phyloP scores from a whole-genome alignment of 2,329 filamentous ascomycete genomes.

The Alternaria gansuensis region DNA sequence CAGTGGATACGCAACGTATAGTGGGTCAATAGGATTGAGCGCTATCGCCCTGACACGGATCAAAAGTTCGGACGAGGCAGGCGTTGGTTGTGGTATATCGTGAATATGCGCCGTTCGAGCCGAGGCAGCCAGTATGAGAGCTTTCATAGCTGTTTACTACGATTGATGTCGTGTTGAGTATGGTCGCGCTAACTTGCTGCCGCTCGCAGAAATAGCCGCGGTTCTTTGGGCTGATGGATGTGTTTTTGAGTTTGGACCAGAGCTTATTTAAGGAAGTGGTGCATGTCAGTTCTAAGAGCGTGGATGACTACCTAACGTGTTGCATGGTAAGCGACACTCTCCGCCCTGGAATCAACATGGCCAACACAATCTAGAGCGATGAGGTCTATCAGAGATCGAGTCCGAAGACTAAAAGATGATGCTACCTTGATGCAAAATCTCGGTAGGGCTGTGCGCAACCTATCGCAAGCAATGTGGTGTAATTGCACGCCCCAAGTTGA shows the following conservation, averaged over 20 bases:
- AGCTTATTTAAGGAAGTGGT: neutral
- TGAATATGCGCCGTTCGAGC: constrained; percentile 22
- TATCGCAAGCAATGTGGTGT: neutral
- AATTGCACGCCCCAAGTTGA: neutral
- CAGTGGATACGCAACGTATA: constrained; percentile 52
- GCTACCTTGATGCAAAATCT: neutral
- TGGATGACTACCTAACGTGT: neutral
- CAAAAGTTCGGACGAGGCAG: constrained; percentile 31
- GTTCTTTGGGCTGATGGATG: neutral
- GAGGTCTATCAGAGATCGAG: neutral
- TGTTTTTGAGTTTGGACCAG: neutral
- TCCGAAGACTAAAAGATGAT: neutral
- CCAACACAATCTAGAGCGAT: neutral
- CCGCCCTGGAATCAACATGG: neutral
- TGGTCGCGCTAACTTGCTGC: neutral
- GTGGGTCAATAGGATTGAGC: constrained; percentile 47
- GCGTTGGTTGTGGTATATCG: constrained; percentile 19
- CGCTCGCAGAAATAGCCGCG: neutral
- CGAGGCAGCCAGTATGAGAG: constrained; percentile 33
- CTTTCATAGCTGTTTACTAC: constrained; percentile 26
- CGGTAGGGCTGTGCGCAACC: neutral
- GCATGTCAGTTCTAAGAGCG: neutral
- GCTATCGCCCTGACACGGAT: constrained; percentile 39
- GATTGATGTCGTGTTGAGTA: neutral
- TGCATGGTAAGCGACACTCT: neutral